Evolutionary conservation across 1,139 yeast species (phyloP), one percentile per base, ranked within the genome.

Genomic region (Pichia sp.): DNA sequence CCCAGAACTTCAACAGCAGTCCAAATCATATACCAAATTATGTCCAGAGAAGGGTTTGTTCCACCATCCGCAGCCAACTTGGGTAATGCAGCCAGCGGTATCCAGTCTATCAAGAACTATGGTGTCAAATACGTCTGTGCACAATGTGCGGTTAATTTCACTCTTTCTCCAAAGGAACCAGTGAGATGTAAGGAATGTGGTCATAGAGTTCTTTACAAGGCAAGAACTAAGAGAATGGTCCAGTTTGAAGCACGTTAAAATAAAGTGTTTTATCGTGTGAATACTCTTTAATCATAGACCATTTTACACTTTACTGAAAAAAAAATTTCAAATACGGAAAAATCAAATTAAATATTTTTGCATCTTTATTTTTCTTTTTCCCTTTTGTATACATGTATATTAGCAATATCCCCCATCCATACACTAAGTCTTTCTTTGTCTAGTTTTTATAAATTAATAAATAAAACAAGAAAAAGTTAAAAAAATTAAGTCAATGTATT

Each of bases 161-260:
- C 96, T 8, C 80, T 93, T 63, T 85, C 91, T 54, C 89, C 93
- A 73, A 89, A 88, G 62, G 99, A 93, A 70, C 96, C 98, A 50
- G 96, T 93, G 60, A 87, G 99, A 75, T 93, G 99, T 75, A 91
- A 91, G 72, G 96, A 91, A 65, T 93, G 99, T 72, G 99, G 99
- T 56, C 99, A 93, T 73, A 85, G 99, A 73, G 98, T 93, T 58
- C 76, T 93, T 60, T 89, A 93, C 75, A 93, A 93, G 75, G 96
- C 96, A 60, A 84, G 99, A 76, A 91, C 98, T 47, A 87, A 91
- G 76, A 82, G 98, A 74, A 89, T 91, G 95, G 80, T 82, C 46
- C 87, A 82, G 68, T 82, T 82, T 65, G 87, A 82, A 67, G 87
- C 87, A 43, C 78, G 87, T 64, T 82, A 67, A 44, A 22, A 13